Conservation (phyloP, 805 yeast genomes). For the Candida sonorensis region DNA sequence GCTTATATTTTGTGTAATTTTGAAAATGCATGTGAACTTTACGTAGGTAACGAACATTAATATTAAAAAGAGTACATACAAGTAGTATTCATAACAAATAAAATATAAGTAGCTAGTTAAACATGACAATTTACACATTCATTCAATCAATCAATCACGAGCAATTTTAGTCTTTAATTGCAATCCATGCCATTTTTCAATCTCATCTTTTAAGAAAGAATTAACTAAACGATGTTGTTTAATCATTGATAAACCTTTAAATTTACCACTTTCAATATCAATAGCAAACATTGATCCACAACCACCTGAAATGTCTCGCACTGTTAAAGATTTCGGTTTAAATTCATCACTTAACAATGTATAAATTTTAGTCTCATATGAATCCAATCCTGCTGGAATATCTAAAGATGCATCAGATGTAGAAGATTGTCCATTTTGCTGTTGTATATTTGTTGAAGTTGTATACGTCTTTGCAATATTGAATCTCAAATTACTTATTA, state of each 20-base stretch:
- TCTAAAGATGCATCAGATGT: not conserved
- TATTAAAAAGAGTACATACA: too few relatives aligned
- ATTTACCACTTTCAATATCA: constrained; percentile 59
- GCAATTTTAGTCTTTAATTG: constrained; percentile 70
- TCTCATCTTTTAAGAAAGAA: constrained; percentile 73
- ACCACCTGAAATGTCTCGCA: constrained; percentile 85
- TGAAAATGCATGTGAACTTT: too few relatives aligned
- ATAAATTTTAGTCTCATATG: constrained; percentile 59
- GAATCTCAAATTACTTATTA: too few relatives aligned
- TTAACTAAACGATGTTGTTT: constrained; percentile 93
- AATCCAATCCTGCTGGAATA: constrained; percentile 32
- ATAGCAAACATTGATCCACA: constrained; percentile 99
- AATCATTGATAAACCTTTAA: constrained; percentile 76
- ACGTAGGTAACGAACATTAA: too few relatives aligned
- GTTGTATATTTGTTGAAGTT: too few relatives aligned
- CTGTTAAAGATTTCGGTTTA: constrained; percentile 55
- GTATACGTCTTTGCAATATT: too few relatives aligned
- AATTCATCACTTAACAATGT: constrained; percentile 48
- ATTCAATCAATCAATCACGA: constrained; percentile 4
- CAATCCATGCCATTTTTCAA: constrained; percentile 89
- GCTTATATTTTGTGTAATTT: not conserved
- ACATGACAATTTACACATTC: too few relatives aligned
- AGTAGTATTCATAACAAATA: too few relatives aligned
- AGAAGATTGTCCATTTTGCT: too few relatives aligned
- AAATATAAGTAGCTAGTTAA: too few relatives aligned